Evolutionary conservation across 352 stramenopile species (phyloP).

Genomic region (Phytopythium vexans): DNA sequence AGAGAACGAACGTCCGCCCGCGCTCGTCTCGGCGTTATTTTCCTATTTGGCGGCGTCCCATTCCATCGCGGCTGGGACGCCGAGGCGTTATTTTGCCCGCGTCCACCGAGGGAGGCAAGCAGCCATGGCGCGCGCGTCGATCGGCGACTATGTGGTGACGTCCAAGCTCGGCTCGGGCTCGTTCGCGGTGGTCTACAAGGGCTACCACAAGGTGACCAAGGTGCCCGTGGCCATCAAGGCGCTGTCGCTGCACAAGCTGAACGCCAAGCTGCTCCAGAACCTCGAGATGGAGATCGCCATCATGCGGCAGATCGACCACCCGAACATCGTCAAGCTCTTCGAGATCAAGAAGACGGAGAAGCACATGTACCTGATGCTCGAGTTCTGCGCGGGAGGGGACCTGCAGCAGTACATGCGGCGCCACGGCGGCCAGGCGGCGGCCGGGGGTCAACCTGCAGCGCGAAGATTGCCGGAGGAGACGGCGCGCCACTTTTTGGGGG

Average conservation of each 20-base stretch:
- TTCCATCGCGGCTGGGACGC: not conserved
- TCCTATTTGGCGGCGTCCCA: no score
- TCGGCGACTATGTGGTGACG: conserved; percentile 88
- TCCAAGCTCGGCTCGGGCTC: conserved; percentile 90
- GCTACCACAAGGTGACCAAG: conserved; percentile 72
- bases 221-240: conserved; percentile 92
- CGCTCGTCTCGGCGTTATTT: no score
- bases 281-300: conserved; percentile 97
- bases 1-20: no score
- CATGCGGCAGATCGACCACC: conserved; percentile 93
- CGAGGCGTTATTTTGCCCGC: not conserved
- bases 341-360: conserved; percentile 94
- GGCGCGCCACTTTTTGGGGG: conserved; percentile 57
- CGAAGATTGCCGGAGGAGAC: conserved; percentile 30
- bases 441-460: not conserved
- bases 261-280: conserved; percentile 94
- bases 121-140: conserved; percentile 54
- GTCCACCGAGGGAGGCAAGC: not conserved
- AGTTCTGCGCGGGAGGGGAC: conserved; percentile 95
- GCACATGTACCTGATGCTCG: conserved; percentile 96
- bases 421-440: conserved; percentile 19
- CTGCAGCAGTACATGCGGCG: conserved; percentile 92
- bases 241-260: conserved; percentile 92
- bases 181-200: conserved; percentile 90
- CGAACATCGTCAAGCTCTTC: conserved; percentile 95